Evolutionary conservation across 176 grass and related monocot genomes (phyloP).

Genomic region (Oryza brachyantha): DNA sequence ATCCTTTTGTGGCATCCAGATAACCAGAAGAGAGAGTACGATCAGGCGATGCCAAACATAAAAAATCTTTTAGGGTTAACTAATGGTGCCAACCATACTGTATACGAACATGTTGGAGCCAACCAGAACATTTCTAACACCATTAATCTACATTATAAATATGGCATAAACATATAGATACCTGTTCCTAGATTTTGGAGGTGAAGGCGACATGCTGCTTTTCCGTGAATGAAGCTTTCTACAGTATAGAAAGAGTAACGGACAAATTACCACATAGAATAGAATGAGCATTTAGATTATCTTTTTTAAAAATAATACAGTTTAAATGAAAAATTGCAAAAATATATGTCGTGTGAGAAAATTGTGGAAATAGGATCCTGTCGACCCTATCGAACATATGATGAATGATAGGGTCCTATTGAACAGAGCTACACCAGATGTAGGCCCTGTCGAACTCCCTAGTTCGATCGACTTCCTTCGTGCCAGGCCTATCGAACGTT

Average conservation of each 20-base stretch:
- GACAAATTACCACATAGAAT: constrained; percentile 22
- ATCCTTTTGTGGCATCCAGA: neutral
- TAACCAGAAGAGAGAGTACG: constrained; percentile 10
- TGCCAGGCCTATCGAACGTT: no score
- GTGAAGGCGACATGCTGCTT: constrained; percentile 59
- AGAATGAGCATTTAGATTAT: no score
- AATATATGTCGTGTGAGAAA: no score
- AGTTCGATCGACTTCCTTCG: no score
- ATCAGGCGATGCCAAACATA: neutral
- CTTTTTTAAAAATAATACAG: no score
- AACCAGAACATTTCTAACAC: constrained; percentile 15
- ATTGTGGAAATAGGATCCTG: no score
- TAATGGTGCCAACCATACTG: neutral
- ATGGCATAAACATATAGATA: constrained; percentile 24
- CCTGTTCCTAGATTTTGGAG: constrained; percentile 68
- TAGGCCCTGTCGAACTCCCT: no score
- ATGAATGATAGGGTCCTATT: no score
- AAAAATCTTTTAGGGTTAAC: neutral
- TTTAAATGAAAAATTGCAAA: no score
- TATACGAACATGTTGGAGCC: neutral
- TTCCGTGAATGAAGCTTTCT: constrained; percentile 60
- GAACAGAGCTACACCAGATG: no score
- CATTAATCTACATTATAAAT: constrained; percentile 2
- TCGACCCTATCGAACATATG: no score
- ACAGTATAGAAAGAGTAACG: constrained; percentile 18